Evolutionary conservation across 140 eudicot genomes (phyloP).

Genomic region (Flaveria floridana): DNA sequence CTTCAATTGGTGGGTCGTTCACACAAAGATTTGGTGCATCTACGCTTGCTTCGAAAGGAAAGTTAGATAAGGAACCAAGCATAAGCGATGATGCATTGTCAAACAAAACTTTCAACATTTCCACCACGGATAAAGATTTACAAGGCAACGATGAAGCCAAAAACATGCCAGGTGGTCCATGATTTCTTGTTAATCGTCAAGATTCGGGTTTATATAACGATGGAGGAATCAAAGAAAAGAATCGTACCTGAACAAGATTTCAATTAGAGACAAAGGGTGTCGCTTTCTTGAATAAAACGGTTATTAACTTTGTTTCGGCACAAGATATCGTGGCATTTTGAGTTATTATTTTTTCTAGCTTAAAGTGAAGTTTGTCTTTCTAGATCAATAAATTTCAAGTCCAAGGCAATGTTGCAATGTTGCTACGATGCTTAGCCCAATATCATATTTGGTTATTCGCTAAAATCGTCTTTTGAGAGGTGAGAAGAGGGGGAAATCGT

Average conservation of each 20-base stretch:
- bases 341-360: background rate
- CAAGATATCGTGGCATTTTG: conserved; percentile 18
- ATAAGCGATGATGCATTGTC: conserved; percentile 34
- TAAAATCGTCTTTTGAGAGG: too few species aligned
- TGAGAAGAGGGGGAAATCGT: too few species aligned
- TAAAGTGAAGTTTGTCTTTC: conserved; percentile 1
- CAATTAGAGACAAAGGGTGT: conserved; percentile 7
- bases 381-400: conserved; percentile 19
- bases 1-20: conserved; percentile 27
- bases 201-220: conserved; percentile 1
- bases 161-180: conserved; percentile 23
- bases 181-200: conserved; percentile 22
- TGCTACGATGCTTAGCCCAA: background rate
- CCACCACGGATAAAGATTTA: conserved; percentile 23
- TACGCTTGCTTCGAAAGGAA: conserved; percentile 24
- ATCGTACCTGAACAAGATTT: conserved; percentile 22
- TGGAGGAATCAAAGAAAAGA: conserved; percentile 15
- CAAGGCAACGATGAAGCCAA: conserved; percentile 22
- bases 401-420: background rate
- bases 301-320: conserved; percentile 25
- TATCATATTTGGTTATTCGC: background rate
- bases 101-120: background rate
- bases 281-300: conserved; percentile 10
- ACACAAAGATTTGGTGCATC: conserved; percentile 34
- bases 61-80: conserved; percentile 42